These are phyloP conservation scores for Mortierella alpina DNA, from an alignment of 192 early-diverging fungal species.

Conservation along the genomic window DNA sequence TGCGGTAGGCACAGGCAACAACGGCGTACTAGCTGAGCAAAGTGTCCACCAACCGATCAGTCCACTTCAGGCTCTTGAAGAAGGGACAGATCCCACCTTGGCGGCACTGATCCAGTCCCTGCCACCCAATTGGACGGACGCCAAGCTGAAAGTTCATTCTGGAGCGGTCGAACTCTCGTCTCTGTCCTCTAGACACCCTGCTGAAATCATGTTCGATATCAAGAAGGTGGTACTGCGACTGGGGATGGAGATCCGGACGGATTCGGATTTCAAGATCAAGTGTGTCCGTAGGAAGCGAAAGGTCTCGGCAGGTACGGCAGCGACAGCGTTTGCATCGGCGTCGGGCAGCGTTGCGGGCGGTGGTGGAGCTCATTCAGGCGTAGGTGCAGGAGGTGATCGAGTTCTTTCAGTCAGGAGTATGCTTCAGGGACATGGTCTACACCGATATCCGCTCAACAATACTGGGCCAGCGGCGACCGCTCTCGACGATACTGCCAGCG, in stretches of 20 bases:
- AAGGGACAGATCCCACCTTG: slow-evolving; percentile 27
- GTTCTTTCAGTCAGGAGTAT: slow-evolving; percentile 22
- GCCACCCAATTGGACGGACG: slow-evolving; percentile 54
- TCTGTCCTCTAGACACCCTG: slow-evolving; percentile 71
- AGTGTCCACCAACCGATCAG: background rate
- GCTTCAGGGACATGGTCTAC: slow-evolving; percentile 19
- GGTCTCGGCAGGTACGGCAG: slow-evolving; percentile 4
- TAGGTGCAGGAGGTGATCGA: background rate
- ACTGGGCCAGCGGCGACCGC: background rate
- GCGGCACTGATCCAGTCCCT: slow-evolving; percentile 26
- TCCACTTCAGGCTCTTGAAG: slow-evolving; percentile 26
- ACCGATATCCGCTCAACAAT: background rate
- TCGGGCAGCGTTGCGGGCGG: background rate
- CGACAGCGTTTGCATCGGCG: background rate
- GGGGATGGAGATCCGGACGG: slow-evolving; percentile 65
- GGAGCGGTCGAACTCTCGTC: slow-evolving; percentile 80
- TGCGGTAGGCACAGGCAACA: background rate
- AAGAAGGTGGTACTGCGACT: slow-evolving; percentile 64
- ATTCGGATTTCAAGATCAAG: slow-evolving; percentile 69
- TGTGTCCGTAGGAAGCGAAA: slow-evolving; percentile 63
- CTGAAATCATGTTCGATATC: slow-evolving; percentile 75
- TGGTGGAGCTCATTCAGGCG: background rate
- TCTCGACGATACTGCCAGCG: slow-evolving; percentile 39
- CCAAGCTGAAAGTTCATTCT: slow-evolving; percentile 76
- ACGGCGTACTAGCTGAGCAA: background rate